Base-by-base conservation (phyloP, 2,329 filamentous ascomycete species). In the Aspergillus fructus region DNA sequence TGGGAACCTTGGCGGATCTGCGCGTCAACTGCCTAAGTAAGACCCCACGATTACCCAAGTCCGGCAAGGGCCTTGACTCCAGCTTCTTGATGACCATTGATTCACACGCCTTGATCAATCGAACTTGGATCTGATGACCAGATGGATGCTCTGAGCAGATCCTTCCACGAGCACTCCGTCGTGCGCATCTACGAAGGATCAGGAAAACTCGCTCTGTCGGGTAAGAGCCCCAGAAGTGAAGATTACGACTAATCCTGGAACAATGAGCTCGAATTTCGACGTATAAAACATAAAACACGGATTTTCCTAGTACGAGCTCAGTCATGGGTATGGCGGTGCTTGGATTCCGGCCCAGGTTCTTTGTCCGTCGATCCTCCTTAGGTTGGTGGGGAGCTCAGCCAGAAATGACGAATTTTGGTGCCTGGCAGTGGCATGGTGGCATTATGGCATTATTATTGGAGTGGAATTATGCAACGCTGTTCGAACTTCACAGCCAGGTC, bases 21-120 rank as follows among this genome's bases (percentile, higher is more conserved):
- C 40, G 15, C 45, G 17, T 48, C 30, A 33, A 55, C 60, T 63
- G 40, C 61, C 61, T 46, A 62, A 56, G 27, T 37, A 21, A 60
- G 59, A 39, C 39, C 45, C 55, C 55, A 58, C 50, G 56, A 55
- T 59, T 59, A 49, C 61, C 57, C 52, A 62, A 61, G 51, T 56
- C 47, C 45, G 57, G 58, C 42, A 61, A 55, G 47, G 17, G 41
- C 47, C 53, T 41, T 15, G 23, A 27, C 34, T 49, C 51, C 27
- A 39, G 21, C 12, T 21, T 19, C 27, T 34, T 19, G 37, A 33
- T 30, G 9, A n/a, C 46, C 21, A 11, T 50, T 9, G 40, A 56
- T 34, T 24, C 15, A 19, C 37, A 23, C 43, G 24, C 5, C 43
- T 8, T 46, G 43, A n/a, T 15, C 15, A 13, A 21, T 23, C 8